Percentiles rank a stretch among this genome's conserved stretches.
These are phyloP conservation scores for Cryptococcus hybrid DNA, from an alignment of 1,284 basidiomycete genomes.

Conservation along the genomic window DNA sequence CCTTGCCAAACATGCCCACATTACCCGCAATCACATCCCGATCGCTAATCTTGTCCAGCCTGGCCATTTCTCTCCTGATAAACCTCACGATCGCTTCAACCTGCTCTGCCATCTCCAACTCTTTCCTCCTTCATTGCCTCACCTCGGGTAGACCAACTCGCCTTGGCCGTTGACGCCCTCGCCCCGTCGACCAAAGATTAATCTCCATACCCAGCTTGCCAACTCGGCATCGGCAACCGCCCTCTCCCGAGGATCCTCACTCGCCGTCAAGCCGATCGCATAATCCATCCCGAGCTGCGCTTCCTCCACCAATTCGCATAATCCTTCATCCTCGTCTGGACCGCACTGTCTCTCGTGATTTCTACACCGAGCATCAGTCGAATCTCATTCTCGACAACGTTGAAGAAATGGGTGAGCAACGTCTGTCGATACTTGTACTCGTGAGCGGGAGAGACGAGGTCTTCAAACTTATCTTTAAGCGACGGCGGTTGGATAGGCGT, in stretches of 20 bases:
- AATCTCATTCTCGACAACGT: constrained; percentile 89
- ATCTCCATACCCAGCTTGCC: constrained; percentile 87
- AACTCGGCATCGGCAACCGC: constrained; percentile 64
- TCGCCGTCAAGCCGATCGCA: constrained; percentile 46
- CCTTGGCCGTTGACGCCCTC: constrained; percentile 12
- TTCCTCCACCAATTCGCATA: constrained; percentile 92
- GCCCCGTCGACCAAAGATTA: constrained; percentile 60
- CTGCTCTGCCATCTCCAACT: constrained; percentile 67
- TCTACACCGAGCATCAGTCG: constrained; percentile 65
- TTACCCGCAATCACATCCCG: constrained; percentile 60
- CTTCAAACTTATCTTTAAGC: neutral
- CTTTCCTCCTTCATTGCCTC: constrained; percentile 52
- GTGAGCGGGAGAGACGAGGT: constrained; percentile 51
- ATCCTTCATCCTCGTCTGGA: constrained; percentile 84
- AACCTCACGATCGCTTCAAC: constrained; percentile 76
- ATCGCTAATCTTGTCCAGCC: constrained; percentile 72
- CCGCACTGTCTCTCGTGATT: constrained; percentile 64
- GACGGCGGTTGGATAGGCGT: constrained; percentile 5
- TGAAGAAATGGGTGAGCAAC: constrained; percentile 92
- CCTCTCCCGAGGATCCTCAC: constrained; percentile 18
- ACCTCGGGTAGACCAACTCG: constrained; percentile 20
- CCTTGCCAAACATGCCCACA: constrained; percentile 47
- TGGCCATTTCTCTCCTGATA: constrained; percentile 68
- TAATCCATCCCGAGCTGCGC: constrained; percentile 78
- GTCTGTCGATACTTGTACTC: constrained; percentile 16